These are phyloP conservation scores for Tetramitus jugosus DNA, from an alignment of 208 protist genomes.

Conservation along the genomic window DNA sequence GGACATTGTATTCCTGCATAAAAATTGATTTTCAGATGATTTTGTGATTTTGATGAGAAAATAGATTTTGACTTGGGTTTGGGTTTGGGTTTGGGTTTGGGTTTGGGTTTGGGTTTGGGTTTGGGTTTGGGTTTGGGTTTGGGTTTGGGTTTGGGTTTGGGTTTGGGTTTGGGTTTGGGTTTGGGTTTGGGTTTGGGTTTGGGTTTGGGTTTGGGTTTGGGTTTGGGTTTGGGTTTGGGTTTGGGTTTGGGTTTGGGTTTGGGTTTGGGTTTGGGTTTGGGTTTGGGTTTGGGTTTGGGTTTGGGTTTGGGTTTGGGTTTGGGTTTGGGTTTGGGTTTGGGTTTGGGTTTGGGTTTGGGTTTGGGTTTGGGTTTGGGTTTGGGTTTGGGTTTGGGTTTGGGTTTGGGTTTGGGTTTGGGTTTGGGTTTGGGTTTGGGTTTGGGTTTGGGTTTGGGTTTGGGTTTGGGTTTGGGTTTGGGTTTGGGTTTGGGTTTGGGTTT, in stretches of 20 bases:
- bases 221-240: slow-evolving; percentile 17
- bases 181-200: slow-evolving; percentile 20
- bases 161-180: slow-evolving; percentile 17
- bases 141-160: slow-evolving; percentile 17
- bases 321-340: slow-evolving; percentile 17
- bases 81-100: slow-evolving; percentile 17
- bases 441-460: slow-evolving; percentile 17
- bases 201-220: slow-evolving; percentile 17
- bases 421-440: slow-evolving; percentile 20
- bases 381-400: slow-evolving; percentile 17
- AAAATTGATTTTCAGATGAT: too few relatives aligned
- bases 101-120: slow-evolving; percentile 17
- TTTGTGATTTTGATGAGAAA: too few relatives aligned
- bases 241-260: slow-evolving; percentile 20
- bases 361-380: slow-evolving; percentile 20
- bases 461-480: slow-evolving; percentile 17
- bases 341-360: slow-evolving; percentile 17
- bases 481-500: slow-evolving; percentile 20
- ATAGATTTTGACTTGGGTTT: too few relatives aligned
- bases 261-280: slow-evolving; percentile 17
- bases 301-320: slow-evolving; percentile 20
- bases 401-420: slow-evolving; percentile 17
- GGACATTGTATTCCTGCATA: too few relatives aligned
- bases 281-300: slow-evolving; percentile 17
- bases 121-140: slow-evolving; percentile 20